A percentile compares a stretch with the other conserved stretches of the same genome.
Conservation (phyloP, 202 grass and related monocot genomes). For the Tripidium arundinaceum region DNA sequence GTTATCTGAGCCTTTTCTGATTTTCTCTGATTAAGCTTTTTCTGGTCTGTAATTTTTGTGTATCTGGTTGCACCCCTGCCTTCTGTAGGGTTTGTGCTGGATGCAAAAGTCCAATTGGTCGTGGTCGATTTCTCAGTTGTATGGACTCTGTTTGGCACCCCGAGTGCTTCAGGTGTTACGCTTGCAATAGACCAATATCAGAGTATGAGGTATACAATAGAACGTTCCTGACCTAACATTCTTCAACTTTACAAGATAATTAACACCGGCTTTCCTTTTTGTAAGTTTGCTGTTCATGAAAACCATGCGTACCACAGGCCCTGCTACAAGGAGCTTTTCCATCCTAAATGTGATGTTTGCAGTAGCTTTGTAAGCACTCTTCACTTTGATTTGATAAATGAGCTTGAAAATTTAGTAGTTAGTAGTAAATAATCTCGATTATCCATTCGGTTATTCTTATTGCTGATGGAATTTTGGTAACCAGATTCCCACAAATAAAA, state of each 20-base stretch:
- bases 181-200: constrained; percentile 75
- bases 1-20: constrained; percentile 1
- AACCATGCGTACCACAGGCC: constrained; percentile 78
- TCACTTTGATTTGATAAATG: constrained; percentile 11
- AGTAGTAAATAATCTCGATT: neutral
- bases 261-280: constrained; percentile 19
- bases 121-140: constrained; percentile 73
- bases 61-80: constrained; percentile 10
- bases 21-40: neutral
- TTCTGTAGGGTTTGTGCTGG: constrained; percentile 74
- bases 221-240: constrained; percentile 4
- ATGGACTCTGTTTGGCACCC: constrained; percentile 86
- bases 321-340: constrained; percentile 75
- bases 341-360: constrained; percentile 98
- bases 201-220: constrained; percentile 70
- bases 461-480: constrained; percentile 23
- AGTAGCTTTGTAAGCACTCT: constrained; percentile 70
- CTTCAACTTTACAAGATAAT: constrained; percentile 21
- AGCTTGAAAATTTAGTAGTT: constrained; percentile 17
- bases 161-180: constrained; percentile 70
- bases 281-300: constrained; percentile 74
- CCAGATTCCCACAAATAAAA: constrained; percentile 71
- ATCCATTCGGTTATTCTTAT: constrained; percentile 23
- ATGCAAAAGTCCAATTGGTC: constrained; percentile 66
- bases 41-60: neutral